A percentile compares a stretch with the other conserved stretches of the same genome.
phyloP scores from a whole-genome alignment of 2,329 filamentous ascomycete genomes.

The Paecilomyces sp. region DNA sequence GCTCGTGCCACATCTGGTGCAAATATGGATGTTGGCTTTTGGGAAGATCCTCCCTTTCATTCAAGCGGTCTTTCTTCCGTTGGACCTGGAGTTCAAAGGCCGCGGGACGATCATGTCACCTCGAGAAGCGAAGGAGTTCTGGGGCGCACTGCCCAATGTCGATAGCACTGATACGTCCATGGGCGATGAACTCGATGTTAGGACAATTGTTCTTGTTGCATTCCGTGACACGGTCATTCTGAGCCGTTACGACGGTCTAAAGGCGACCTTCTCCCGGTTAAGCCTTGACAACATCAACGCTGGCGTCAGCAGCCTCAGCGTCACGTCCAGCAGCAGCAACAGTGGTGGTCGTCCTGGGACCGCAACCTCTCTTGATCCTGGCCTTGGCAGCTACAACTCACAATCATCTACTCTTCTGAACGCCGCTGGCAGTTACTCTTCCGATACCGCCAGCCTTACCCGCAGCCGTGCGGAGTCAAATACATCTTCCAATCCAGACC shows the following conservation, averaged over 20 bases:
- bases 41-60: conserved; percentile 86
- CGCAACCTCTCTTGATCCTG: conserved; percentile 66
- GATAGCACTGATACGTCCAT: conserved; percentile 32
- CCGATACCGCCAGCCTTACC: conserved; percentile 44
- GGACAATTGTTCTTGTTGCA: conserved; percentile 77
- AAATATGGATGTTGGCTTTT: conserved; percentile 91
- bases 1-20: conserved; percentile 82
- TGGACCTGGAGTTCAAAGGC: conserved; percentile 90
- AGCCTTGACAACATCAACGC: conserved; percentile 70
- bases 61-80: conserved; percentile 85
- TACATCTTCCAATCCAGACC: conserved; percentile 53
- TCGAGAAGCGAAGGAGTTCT: conserved; percentile 81
- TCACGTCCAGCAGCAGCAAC: conserved; percentile 35
- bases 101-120: conserved; percentile 69
- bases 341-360: conserved; percentile 59
- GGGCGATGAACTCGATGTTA: conserved; percentile 67
- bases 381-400: conserved; percentile 70
- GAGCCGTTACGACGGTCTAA: conserved; percentile 79
- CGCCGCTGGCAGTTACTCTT: conserved; percentile 49
- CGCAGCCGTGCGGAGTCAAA: conserved; percentile 81
- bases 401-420: conserved; percentile 75
- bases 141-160: conserved; percentile 62
- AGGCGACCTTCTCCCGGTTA: conserved; percentile 81
- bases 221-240: conserved; percentile 87
- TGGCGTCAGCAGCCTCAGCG: conserved; percentile 36